These are phyloP conservation scores for Chondrus crispus DNA, from an alignment of 23 red algal species.

Conservation along the genomic window DNA sequence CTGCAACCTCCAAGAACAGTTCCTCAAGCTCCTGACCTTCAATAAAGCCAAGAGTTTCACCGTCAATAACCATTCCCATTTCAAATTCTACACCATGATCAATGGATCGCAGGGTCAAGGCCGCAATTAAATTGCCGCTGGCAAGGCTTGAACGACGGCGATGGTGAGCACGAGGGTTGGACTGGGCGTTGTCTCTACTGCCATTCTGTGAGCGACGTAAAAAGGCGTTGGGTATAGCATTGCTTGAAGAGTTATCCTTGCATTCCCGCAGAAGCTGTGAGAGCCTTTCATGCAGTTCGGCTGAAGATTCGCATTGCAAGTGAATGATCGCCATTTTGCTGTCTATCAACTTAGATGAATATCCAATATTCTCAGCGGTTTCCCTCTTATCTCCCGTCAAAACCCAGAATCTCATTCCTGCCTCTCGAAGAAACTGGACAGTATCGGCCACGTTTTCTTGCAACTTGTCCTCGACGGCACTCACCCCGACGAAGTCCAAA, in stretches of 20 bases:
- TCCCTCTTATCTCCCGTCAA: slow-evolving; percentile 86
- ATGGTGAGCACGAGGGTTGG: background rate
- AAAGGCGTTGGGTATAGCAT: background rate
- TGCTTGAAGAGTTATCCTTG: background rate
- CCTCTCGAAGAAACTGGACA: slow-evolving; percentile 79
- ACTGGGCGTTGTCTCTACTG: background rate
- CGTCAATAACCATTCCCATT: slow-evolving; percentile 77
- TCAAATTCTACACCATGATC: background rate
- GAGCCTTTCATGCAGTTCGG: background rate
- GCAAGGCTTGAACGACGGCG: background rate
- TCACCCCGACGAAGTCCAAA: slow-evolving; percentile 69
- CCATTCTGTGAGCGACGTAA: background rate
- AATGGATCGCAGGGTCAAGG: slow-evolving; percentile 17
- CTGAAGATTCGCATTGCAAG: slow-evolving; percentile 6
- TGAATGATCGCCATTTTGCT: slow-evolving; percentile 63
- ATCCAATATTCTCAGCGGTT: slow-evolving; percentile 92
- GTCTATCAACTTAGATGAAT: slow-evolving; percentile 50
- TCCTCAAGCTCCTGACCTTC: slow-evolving; percentile 51
- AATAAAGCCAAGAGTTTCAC: slow-evolving; percentile 52
- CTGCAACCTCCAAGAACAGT: slow-evolving; percentile 69
- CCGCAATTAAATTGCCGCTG: background rate
- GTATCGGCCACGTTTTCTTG: slow-evolving; percentile 76
- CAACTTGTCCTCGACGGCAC: slow-evolving; percentile 87
- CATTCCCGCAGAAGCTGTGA: background rate
- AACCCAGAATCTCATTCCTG: slow-evolving; percentile 87